phyloP scores from a whole-genome alignment of 257 asterid genomes.

The Misopates orontium region DNA sequence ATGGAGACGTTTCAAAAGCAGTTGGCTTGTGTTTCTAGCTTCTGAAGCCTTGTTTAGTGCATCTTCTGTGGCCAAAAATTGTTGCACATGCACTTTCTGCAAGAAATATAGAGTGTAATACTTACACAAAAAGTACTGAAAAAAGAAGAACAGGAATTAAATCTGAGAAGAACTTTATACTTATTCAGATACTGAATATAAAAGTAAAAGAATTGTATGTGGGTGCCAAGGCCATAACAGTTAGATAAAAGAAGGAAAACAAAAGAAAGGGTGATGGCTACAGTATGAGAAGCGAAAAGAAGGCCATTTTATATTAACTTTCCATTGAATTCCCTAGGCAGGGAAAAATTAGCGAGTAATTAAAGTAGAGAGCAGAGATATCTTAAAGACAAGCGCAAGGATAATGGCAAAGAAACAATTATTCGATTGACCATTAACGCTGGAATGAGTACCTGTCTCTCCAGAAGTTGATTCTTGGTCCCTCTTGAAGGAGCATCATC shows the following conservation, averaged over 20 bases:
- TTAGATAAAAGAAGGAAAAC: no score
- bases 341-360: no score
- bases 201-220: no score
- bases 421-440: neutral
- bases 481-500: slow-evolving; percentile 83
- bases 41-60: slow-evolving; percentile 95
- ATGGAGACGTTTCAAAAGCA: slow-evolving; percentile 78
- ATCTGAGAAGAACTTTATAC: no score
- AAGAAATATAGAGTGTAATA: slow-evolving; percentile 17
- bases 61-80: slow-evolving; percentile 98
- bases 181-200: no score
- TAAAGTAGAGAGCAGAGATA: neutral
- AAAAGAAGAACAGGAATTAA: no score
- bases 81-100: slow-evolving; percentile 98
- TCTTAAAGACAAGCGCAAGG: neutral
- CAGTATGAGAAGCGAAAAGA: no score
- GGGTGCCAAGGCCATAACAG: no score
- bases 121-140: no score
- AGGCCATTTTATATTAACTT: no score
- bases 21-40: slow-evolving; percentile 78
- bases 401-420: neutral
- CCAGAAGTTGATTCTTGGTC: slow-evolving; percentile 92
- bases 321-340: slow-evolving; percentile 19
- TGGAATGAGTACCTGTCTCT: slow-evolving; percentile 80
- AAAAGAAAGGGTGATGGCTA: no score